Conservation (phyloP, 495 filamentous ascomycete genomes). For the Neurospora sp. region DNA sequence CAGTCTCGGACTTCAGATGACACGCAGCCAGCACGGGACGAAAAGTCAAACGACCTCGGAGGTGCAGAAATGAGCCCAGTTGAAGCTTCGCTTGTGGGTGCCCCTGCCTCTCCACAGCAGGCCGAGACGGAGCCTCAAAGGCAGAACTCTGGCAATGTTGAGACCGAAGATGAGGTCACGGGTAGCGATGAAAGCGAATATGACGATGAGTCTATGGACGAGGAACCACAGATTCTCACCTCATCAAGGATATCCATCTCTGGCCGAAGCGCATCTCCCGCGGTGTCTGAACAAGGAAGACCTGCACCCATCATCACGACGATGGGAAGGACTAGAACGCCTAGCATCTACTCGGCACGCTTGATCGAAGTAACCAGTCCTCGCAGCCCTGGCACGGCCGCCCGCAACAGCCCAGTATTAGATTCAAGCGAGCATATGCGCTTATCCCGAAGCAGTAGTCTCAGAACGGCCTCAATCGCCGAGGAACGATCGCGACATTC, state of each 20-base stretch:
- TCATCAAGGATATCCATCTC: constrained; percentile 46
- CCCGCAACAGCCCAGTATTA: constrained; percentile 30
- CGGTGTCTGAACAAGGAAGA: constrained; percentile 29
- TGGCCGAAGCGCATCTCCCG: constrained; percentile 31
- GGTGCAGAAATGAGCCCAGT: neutral
- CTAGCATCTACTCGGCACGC: constrained; percentile 42
- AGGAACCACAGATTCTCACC: constrained; percentile 45
- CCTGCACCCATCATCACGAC: constrained; percentile 28
- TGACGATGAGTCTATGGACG: constrained; percentile 35
- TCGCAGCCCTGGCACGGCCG: constrained; percentile 30
- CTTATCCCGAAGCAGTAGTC: constrained; percentile 25
- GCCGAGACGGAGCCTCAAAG: neutral
- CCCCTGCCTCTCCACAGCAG: neutral
- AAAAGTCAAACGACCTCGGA: neutral
- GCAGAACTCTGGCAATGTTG: neutral
- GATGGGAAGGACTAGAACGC: constrained; percentile 30
- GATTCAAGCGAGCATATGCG: constrained; percentile 29
- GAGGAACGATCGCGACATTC: constrained; percentile 23
- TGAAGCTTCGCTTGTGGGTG: neutral
- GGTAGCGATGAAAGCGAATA: constrained; percentile 33
- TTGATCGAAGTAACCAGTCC: constrained; percentile 44
- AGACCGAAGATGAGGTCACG: constrained; percentile 12
- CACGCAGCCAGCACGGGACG: neutral
- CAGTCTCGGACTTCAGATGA: neutral
- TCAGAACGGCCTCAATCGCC: constrained; percentile 29